phyloP scores from a whole-genome alignment of 208 protist genomes.

The Sergeia podlipaevii region DNA sequence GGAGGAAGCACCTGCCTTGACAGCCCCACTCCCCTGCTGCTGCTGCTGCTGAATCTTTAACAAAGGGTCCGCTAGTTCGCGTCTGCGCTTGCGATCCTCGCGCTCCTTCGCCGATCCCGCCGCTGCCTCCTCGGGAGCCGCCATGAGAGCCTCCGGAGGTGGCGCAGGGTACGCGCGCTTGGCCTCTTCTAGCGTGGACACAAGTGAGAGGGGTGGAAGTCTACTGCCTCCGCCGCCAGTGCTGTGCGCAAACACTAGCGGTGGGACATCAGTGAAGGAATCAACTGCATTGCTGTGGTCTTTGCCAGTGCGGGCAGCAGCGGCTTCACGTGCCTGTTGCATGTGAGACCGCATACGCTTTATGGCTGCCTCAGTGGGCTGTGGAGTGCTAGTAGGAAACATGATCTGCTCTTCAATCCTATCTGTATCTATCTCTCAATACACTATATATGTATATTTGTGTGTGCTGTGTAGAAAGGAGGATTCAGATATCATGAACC shows the following conservation, averaged over 20 bases:
- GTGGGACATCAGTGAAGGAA: neutral
- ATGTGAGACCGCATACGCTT: conserved; percentile 9
- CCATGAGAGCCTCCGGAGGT: conserved; percentile 12
- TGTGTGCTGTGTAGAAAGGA: conserved; percentile 2
- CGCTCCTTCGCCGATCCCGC: conserved; percentile 5
- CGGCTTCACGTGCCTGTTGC: neutral
- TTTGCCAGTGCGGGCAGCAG: neutral
- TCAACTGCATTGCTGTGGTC: neutral
- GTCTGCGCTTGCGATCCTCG: conserved; percentile 6
- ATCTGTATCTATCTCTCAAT: neutral
- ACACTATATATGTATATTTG: too few species aligned
- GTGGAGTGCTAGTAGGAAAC: too few species aligned
- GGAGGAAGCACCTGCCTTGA: conserved; percentile 4
- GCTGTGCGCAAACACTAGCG: neutral
- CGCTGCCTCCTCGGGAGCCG: neutral
- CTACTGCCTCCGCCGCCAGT: too few species aligned
- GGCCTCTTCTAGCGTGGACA: conserved; percentile 34
- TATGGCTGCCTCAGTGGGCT: neutral
- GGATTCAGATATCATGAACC: neutral
- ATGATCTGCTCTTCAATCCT: too few species aligned
- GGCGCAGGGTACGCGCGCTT: conserved; percentile 32
- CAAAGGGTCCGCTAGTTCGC: neutral
- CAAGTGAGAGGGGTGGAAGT: conserved; percentile 30
- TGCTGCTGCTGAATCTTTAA: neutral
- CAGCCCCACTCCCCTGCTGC: neutral